Evolutionary conservation across 1,284 basidiomycete genomes (phyloP).

Genomic region (Apiotrichum gracile): DNA sequence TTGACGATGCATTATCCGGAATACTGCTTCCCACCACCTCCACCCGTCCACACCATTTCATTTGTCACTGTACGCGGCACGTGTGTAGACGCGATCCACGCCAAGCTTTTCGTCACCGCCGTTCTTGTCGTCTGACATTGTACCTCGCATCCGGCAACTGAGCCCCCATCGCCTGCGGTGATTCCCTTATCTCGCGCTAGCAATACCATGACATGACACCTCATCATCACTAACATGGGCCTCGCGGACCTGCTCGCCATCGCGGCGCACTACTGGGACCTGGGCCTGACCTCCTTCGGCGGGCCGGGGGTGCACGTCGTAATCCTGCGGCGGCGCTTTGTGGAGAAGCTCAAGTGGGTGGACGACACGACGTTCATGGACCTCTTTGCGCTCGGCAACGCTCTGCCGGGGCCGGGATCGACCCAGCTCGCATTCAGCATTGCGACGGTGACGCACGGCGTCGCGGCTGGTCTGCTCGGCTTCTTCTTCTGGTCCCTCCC

Average conservation of each 20-base stretch:
- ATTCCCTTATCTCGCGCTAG: too few relatives aligned
- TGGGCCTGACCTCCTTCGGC: slow-evolving; percentile 34
- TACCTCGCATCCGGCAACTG: too few relatives aligned
- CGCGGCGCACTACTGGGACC: slow-evolving; percentile 18
- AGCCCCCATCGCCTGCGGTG: too few relatives aligned
- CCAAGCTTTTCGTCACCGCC: too few relatives aligned
- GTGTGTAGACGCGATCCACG: too few relatives aligned
- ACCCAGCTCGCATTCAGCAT: slow-evolving; percentile 49
- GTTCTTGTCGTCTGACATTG: too few relatives aligned
- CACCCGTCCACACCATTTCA: too few relatives aligned
- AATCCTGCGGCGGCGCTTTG: slow-evolving; percentile 30
- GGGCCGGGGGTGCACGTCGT: slow-evolving; percentile 35
- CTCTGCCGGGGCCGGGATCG: slow-evolving; percentile 48
- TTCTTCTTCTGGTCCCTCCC: slow-evolving; percentile 50
- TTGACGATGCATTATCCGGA: too few relatives aligned
- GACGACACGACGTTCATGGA: slow-evolving; percentile 36
- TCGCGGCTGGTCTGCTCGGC: slow-evolving; percentile 41
- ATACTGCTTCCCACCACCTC: too few relatives aligned
- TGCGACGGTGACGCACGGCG: slow-evolving; percentile 42
- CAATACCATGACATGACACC: too few relatives aligned
- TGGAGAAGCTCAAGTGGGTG: slow-evolving; percentile 29
- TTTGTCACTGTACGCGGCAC: too few relatives aligned
- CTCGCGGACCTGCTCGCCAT: slow-evolving; percentile 3
- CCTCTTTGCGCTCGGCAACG: slow-evolving; percentile 49
- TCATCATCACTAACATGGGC: too few relatives aligned